Evolutionary conservation across 2,329 filamentous ascomycete genomes (phyloP).

Genomic region (Aspergillus pseudoviridinutans): DNA sequence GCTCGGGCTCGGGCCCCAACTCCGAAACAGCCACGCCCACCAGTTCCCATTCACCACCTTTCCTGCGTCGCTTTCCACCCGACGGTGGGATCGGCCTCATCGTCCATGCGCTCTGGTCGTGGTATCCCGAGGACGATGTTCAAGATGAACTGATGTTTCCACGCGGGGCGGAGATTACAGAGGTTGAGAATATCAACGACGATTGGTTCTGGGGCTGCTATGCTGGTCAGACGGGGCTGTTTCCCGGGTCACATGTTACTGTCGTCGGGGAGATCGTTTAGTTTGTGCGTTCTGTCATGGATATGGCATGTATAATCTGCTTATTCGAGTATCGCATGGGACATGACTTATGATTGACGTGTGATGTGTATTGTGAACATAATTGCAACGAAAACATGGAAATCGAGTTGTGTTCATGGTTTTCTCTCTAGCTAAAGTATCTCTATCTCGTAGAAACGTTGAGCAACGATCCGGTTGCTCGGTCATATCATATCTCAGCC

Average conservation of each 20-base stretch:
- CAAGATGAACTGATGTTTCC: constrained; percentile 80
- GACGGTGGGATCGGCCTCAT: constrained; percentile 68
- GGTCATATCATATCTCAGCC: not conserved
- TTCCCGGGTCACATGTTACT: constrained; percentile 73
- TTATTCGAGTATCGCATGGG: not conserved
- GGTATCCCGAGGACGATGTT: constrained; percentile 60
- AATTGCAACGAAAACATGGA: not conserved
- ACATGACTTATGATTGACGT: not conserved
- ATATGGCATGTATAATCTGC: not conserved
- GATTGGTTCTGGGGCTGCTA: constrained; percentile 90
- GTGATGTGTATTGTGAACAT: not conserved
- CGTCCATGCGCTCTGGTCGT: constrained; percentile 68
- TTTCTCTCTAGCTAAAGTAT: too few relatives aligned
- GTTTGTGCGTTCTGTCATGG: not conserved
- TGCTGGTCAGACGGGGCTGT: constrained; percentile 73
- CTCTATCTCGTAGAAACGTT: too few relatives aligned
- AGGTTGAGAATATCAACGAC: constrained; percentile 81
- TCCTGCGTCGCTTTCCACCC: constrained; percentile 57
- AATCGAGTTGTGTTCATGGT: too few relatives aligned
- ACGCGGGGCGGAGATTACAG: constrained; percentile 72
- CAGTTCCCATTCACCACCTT: constrained; percentile 27
- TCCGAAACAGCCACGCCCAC: constrained; percentile 21
- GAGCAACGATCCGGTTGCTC: not conserved
- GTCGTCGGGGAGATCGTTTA: constrained; percentile 40
- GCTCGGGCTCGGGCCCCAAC: not conserved